Evolutionary conservation across 495 filamentous ascomycete species (phyloP), one percentile per base, ranked within the genome.

Genomic region (Cercophora samala): DNA sequence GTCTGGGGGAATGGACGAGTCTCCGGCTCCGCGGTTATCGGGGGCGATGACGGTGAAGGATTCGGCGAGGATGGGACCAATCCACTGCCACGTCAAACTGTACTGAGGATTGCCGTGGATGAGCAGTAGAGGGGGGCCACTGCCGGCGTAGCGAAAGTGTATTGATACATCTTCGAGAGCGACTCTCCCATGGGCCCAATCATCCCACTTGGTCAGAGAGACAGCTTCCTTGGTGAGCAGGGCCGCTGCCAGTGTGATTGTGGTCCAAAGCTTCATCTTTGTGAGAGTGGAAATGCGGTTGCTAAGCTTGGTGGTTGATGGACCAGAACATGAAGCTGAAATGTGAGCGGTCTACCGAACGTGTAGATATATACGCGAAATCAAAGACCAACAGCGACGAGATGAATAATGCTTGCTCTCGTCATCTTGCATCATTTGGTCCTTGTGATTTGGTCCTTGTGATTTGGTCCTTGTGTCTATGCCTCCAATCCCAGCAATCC

Each of bases 51-150:
- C 77, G 11, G 76, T 81, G 63, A 85, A 85, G 72, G 85, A 83
- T 71, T 87, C 81, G 5, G 84, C 77, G 37, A 87, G 79, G 63
- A 87, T 82, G 13, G 84, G 86, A 5, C 85, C 85, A 69, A 88
- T 81, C 61, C 75, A 78, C 74, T 82, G 83, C 76, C 84, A 87
- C 25, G 82, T 81, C 32, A 79, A 63, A 42, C 76, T 78, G 69
- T 76, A 73, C 58, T 81, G 72, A 11, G 79, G 77, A 60, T 75
- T 77, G 5, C 77, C 78, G 63, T 81, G 79, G 1, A 80, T 74
- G 24, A 80, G 75, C 11, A 81, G 69, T 2, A 80, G 55, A 1
- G 78, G 77, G 5, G 78, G 77, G 0, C 76, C 78, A 1, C 67
- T 71, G n/a, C 77, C 78, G 5, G 74, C 74, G 64, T 81, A 80